A percentile compares a stretch with the other conserved stretches of the same genome.
phyloP scores from a whole-genome alignment of 2,329 filamentous ascomycete genomes.

The Sarocladium oryzae region DNA sequence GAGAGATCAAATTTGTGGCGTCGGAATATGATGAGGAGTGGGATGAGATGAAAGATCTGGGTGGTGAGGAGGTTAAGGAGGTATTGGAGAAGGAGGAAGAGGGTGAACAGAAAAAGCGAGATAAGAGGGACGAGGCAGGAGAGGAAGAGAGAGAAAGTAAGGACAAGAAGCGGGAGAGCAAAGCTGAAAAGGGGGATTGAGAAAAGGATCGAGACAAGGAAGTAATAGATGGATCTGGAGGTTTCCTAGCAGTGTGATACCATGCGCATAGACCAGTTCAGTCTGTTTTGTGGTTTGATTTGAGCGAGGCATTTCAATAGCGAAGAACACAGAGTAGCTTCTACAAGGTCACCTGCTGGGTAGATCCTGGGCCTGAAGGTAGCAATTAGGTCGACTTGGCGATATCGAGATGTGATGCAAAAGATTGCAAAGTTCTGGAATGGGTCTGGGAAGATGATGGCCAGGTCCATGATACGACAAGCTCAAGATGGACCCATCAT shows the following conservation, averaged over 20 bases:
- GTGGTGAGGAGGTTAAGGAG: slow-evolving; percentile 56
- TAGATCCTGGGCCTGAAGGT: too few relatives aligned
- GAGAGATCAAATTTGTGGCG: slow-evolving; percentile 74
- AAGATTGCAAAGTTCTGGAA: too few relatives aligned
- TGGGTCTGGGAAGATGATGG: too few relatives aligned
- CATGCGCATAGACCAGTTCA: neutral
- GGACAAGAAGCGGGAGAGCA: slow-evolving; percentile 24
- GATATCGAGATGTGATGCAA: too few relatives aligned
- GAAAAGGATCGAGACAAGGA: slow-evolving; percentile 12
- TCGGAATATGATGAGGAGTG: slow-evolving; percentile 87
- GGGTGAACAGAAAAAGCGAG: slow-evolving; percentile 26
- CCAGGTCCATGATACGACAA: too few relatives aligned
- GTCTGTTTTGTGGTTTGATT: neutral
- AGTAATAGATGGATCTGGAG: neutral
- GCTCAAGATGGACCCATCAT: neutral
- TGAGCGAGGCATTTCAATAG: slow-evolving; percentile 2
- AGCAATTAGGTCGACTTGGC: too few relatives aligned
- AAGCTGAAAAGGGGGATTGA: slow-evolving; percentile 19
- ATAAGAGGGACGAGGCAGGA: slow-evolving; percentile 33
- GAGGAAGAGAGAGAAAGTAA: slow-evolving; percentile 30
- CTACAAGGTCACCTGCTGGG: too few relatives aligned
- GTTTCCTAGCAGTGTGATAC: neutral
- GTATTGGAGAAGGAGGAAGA: slow-evolving; percentile 43
- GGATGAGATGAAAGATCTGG: slow-evolving; percentile 71
- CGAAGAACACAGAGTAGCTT: slow-evolving; percentile 2